These are phyloP conservation scores for Peniophora sp. DNA, from an alignment of 1,284 basidiomycete species.

Conservation along the genomic window DNA sequence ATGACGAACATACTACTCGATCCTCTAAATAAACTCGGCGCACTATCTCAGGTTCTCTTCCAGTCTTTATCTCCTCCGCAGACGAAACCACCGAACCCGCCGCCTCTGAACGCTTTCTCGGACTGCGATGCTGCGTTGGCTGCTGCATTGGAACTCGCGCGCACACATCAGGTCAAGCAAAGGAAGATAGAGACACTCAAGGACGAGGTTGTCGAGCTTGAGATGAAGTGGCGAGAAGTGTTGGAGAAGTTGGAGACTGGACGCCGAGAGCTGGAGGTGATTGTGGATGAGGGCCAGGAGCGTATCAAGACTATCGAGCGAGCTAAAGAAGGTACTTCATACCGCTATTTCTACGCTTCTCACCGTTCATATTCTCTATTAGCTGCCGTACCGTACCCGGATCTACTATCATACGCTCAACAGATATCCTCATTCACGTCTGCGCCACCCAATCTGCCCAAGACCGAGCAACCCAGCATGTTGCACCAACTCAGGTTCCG, in stretches of 20 bases:
- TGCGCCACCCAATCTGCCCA: constrained; percentile 77
- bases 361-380: constrained; percentile 2
- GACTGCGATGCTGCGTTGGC: constrained; percentile 55
- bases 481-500: constrained; percentile 44
- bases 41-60: constrained; percentile 63
- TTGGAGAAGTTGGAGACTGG: constrained; percentile 56
- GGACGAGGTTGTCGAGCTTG: constrained; percentile 58
- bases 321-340: constrained; percentile 55
- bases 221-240: constrained; percentile 57
- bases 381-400: constrained; percentile 74
- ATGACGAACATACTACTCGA: constrained; percentile 46
- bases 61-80: constrained; percentile 61
- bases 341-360: background rate
- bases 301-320: constrained; percentile 59
- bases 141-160: constrained; percentile 53
- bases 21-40: constrained; percentile 54
- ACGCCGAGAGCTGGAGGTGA: constrained; percentile 54
- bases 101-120: constrained; percentile 53
- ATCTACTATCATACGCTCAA: constrained; percentile 73
- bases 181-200: constrained; percentile 62
- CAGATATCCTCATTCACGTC: constrained; percentile 76
- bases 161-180: constrained; percentile 68
- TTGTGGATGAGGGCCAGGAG: constrained; percentile 66
- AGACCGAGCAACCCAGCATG: constrained; percentile 51
- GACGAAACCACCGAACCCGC: constrained; percentile 51